Base-by-base conservation (phyloP, 2,329 filamentous ascomycete species). In the Talaromyces sp. region DNA sequence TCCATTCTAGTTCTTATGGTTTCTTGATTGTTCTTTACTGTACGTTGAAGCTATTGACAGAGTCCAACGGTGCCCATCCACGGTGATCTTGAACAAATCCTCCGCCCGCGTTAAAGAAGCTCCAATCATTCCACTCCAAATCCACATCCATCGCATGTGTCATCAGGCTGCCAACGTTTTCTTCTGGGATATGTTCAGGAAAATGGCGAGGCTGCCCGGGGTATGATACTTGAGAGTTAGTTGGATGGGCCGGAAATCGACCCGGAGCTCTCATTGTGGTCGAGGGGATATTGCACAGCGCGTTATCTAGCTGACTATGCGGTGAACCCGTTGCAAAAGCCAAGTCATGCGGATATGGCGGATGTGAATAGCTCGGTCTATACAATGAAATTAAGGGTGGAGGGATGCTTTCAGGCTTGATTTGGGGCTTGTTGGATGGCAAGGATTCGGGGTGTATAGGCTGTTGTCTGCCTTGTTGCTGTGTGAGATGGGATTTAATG, bases 401-500 rank as follows among this genome's bases (percentile, higher is more conserved):
- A 27, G 24, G 24, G 86, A 94, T 64, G 85, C 89, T 0, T 94
- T 91, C 24, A 4, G 9, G 24, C 24, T 27, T 27, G 24, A 27
- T 9, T 9, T 9, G 4, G 24, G 24, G 4, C 9, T 9, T 9
- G 24, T 9, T 9, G 9, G 24, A 9, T 27, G 24, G 9, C 5
- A 27, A 27, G 24, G 24, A 27, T 5, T 27, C 5, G 24, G 24
- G 24, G 9, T 27, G 5, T 27, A 9, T 4, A 9, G 4, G 4
- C 9, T 4, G 4, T 27, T 27, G 5, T 4, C 24, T 27, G 4
- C 9, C 24, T 9, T 27, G 24, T 27, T 27, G 24, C 24, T 75
- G 0, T 90, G 93, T 65, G 80, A 83, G 48, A 85, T 95, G 45
- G 76, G 79, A 17, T 80, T 94, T 4, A 80, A 80, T 0, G 89